phyloP scores from a whole-genome alignment of 306 rosid species.

The Trifolium pratense region DNA sequence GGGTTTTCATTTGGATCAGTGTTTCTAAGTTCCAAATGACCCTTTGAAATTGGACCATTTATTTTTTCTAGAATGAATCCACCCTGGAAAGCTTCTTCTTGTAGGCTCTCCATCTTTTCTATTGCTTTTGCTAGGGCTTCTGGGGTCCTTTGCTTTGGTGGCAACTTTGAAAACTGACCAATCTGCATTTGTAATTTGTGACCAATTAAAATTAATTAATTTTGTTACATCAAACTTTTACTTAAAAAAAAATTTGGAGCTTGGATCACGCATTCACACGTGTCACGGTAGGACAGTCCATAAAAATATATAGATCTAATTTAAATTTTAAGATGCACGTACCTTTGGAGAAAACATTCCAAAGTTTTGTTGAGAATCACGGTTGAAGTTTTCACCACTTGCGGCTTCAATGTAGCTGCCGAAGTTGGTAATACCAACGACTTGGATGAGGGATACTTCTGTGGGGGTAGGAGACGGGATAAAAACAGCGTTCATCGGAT shows the following conservation, averaged over 20 bases:
- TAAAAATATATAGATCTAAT: background rate
- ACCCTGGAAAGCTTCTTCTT: constrained; percentile 57
- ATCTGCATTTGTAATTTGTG: constrained; percentile 37
- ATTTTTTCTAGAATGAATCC: constrained; percentile 75
- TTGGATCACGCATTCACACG: background rate
- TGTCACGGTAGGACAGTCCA: background rate
- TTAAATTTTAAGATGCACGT: background rate
- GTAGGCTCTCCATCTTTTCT: constrained; percentile 46
- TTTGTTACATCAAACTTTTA: background rate
- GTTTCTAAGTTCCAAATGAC: constrained; percentile 65
- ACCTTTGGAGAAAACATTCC: constrained; percentile 65
- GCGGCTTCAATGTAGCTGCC: constrained; percentile 72
- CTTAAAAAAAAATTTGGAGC: background rate
- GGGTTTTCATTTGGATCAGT: constrained; percentile 72
- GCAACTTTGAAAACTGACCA: constrained; percentile 44
- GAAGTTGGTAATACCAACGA: constrained; percentile 43
- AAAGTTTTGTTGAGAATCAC: constrained; percentile 44
- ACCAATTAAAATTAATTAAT: no score
- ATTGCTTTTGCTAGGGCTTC: constrained; percentile 65
- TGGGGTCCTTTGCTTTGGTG: constrained; percentile 53
- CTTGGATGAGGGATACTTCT: constrained; percentile 48
- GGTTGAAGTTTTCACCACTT: constrained; percentile 62
- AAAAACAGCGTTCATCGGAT: constrained; percentile 71
- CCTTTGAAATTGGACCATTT: constrained; percentile 68
- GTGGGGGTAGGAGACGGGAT: constrained; percentile 68